Percentiles rank a stretch among this genome's conserved stretches.
These are phyloP conservation scores for Exophiala alcalophila DNA, from an alignment of 2,329 filamentous ascomycete genomes.

Conservation along the genomic window DNA sequence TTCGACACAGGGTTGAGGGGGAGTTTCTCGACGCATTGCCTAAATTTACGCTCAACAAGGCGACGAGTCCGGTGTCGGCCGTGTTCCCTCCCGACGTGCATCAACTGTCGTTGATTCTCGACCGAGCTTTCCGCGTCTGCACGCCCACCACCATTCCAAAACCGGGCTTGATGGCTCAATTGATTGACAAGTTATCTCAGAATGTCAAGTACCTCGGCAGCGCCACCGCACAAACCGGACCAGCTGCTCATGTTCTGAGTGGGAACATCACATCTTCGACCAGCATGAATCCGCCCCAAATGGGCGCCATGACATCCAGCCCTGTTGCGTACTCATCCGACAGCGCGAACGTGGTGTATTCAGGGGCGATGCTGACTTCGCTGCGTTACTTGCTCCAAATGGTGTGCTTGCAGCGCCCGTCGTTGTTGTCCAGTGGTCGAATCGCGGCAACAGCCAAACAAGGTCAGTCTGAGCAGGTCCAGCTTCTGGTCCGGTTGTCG, in stretches of 20 bases:
- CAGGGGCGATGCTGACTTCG: slow-evolving; percentile 14
- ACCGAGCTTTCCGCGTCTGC: slow-evolving; percentile 24
- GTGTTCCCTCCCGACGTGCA: slow-evolving; percentile 17
- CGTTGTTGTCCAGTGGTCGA: slow-evolving; percentile 6
- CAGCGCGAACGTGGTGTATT: slow-evolving; percentile 1
- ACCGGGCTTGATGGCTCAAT: slow-evolving; percentile 16
- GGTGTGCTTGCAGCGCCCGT: slow-evolving; percentile 25
- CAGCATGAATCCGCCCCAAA: slow-evolving; percentile 4
- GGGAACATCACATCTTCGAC: slow-evolving; percentile 7
- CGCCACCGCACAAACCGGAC: neutral
- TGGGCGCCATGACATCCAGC: slow-evolving; percentile 16
- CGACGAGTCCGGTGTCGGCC: slow-evolving; percentile 13
- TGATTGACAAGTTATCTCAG: slow-evolving; percentile 27
- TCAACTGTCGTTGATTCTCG: slow-evolving; percentile 17
- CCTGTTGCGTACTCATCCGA: slow-evolving; percentile 13
- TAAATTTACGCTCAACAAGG: slow-evolving; percentile 16
- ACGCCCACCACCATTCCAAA: slow-evolving; percentile 16
- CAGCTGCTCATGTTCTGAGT: neutral
- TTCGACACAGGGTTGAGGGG: slow-evolving; percentile 42
- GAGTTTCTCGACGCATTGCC: slow-evolving; percentile 37
- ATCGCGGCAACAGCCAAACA: slow-evolving; percentile 20
- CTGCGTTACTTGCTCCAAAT: slow-evolving; percentile 25
- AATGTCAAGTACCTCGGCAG: slow-evolving; percentile 21
- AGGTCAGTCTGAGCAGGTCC: slow-evolving; percentile 25
- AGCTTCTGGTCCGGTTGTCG: slow-evolving; percentile 30